Evolutionary conservation across 2,329 filamentous ascomycete species (phyloP).

Genomic region (Aspergillus fructus): DNA sequence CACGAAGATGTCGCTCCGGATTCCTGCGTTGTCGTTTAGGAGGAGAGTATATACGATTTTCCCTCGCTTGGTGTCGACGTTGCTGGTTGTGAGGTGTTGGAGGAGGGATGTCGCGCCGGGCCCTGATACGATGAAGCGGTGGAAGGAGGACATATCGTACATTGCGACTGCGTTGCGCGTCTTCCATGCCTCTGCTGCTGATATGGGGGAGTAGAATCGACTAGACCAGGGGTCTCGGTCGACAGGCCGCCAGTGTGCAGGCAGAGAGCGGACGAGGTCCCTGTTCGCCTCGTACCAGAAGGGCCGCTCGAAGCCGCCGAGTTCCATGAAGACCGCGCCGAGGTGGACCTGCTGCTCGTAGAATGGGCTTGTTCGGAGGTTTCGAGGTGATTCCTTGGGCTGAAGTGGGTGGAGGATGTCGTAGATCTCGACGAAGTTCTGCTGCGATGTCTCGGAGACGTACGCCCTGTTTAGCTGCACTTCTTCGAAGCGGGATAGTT

Average conservation of each 20-base stretch:
- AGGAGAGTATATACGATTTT: slow-evolving; percentile 58
- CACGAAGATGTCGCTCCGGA: slow-evolving; percentile 59
- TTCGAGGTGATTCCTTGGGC: slow-evolving; percentile 57
- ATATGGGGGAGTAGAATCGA: slow-evolving; percentile 57
- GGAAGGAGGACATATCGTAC: slow-evolving; percentile 63
- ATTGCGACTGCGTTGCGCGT: slow-evolving; percentile 62
- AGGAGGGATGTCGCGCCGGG: slow-evolving; percentile 58
- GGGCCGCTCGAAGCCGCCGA: slow-evolving; percentile 63
- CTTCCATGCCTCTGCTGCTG: slow-evolving; percentile 64
- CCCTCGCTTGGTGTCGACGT: slow-evolving; percentile 48
- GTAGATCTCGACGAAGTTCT: slow-evolving; percentile 65
- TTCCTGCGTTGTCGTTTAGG: slow-evolving; percentile 53
- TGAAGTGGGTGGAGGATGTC: slow-evolving; percentile 64
- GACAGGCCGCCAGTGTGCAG: slow-evolving; percentile 54
- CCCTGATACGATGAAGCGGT: slow-evolving; percentile 58
- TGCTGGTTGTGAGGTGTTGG: slow-evolving; percentile 45
- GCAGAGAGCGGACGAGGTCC: slow-evolving; percentile 51
- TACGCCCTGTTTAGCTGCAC: slow-evolving; percentile 58
- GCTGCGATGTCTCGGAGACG: slow-evolving; percentile 58
- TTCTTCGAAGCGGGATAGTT: slow-evolving; percentile 61
- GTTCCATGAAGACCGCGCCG: slow-evolving; percentile 53
- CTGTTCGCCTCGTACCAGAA: slow-evolving; percentile 62
- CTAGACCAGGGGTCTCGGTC: slow-evolving; percentile 61
- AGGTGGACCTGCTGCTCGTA: slow-evolving; percentile 55
- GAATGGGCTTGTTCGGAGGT: slow-evolving; percentile 61